phyloP scores from a whole-genome alignment of 2,329 filamentous ascomycete genomes.

The Chaetomiaceae sp. region DNA sequence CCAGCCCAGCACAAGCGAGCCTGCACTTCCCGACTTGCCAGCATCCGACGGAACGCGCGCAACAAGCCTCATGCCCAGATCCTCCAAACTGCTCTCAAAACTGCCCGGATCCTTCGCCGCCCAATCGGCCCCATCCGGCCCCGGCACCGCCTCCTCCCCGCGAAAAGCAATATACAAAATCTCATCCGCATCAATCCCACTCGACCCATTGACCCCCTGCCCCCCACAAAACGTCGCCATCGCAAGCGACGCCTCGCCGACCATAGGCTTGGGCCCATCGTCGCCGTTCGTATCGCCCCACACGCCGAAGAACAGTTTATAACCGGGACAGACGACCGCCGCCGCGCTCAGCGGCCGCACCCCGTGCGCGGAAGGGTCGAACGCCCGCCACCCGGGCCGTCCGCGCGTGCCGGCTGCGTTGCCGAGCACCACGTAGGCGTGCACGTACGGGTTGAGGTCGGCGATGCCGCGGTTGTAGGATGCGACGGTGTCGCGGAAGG shows the following conservation, averaged over 20 bases:
- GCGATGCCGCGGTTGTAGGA: slow-evolving; percentile 32
- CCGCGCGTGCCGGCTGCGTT: slow-evolving; percentile 33
- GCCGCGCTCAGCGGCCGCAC: slow-evolving; percentile 47
- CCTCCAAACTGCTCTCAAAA: slow-evolving; percentile 48
- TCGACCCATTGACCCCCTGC: slow-evolving; percentile 45
- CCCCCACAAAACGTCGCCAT: slow-evolving; percentile 46
- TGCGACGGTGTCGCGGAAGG: slow-evolving; percentile 35
- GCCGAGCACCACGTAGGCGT: slow-evolving; percentile 50
- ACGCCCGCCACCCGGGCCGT: slow-evolving; percentile 29
- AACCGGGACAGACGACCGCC: slow-evolving; percentile 45
- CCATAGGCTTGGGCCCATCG: slow-evolving; percentile 31
- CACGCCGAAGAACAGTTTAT: slow-evolving; percentile 45
- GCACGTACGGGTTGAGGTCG: slow-evolving; percentile 46
- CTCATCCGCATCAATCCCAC: slow-evolving; percentile 50
- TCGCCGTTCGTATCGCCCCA: slow-evolving; percentile 51
- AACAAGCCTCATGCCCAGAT: slow-evolving; percentile 48
- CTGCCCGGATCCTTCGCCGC: slow-evolving; percentile 39
- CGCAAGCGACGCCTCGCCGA: slow-evolving; percentile 44
- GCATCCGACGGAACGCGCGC: slow-evolving; percentile 24
- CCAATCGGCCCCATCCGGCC: slow-evolving; percentile 49
- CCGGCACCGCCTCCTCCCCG: slow-evolving; percentile 51
- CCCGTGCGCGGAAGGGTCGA: slow-evolving; percentile 35
- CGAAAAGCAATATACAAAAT: slow-evolving; percentile 58
- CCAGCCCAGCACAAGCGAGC: background rate
- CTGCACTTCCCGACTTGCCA: background rate